Evolutionary conservation across 257 asterid genomes (phyloP).

Genomic region (Scutellaria minor): DNA sequence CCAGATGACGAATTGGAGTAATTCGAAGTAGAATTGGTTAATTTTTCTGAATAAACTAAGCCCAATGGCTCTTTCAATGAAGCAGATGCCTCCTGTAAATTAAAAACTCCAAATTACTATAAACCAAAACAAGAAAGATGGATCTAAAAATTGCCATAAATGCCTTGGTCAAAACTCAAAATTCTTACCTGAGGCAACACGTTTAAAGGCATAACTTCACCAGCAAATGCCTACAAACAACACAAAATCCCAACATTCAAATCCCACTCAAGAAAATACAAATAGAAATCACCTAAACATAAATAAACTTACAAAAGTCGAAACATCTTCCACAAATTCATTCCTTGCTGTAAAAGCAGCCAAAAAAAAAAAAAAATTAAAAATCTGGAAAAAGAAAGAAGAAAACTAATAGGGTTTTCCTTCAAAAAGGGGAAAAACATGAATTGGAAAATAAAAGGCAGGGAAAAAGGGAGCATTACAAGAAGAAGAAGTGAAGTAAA

Average conservation of each 20-base stretch:
- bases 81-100: constrained; percentile 57
- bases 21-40: constrained; percentile 24
- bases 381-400: background rate
- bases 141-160: constrained; percentile 23
- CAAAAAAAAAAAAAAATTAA: background rate
- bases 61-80: constrained; percentile 59
- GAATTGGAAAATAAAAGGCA: background rate
- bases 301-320: constrained; percentile 65
- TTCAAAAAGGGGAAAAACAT: background rate
- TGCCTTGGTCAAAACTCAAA: constrained; percentile 13
- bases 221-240: constrained; percentile 61
- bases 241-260: constrained; percentile 26
- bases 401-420: no score
- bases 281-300: background rate
- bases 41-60: constrained; percentile 48
- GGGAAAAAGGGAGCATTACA: constrained; percentile 45
- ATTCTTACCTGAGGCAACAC: constrained; percentile 72
- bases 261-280: background rate
- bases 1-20: constrained; percentile 35
- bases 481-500: constrained; percentile 55
- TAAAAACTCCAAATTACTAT: constrained; percentile 13
- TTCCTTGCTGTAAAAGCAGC: constrained; percentile 55
- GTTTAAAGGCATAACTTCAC: constrained; percentile 70
- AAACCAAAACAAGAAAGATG: constrained; percentile 34
- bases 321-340: constrained; percentile 65